Evolutionary conservation across 805 yeast species (phyloP).

Genomic region (Scheffersomyces ergatensis): DNA sequence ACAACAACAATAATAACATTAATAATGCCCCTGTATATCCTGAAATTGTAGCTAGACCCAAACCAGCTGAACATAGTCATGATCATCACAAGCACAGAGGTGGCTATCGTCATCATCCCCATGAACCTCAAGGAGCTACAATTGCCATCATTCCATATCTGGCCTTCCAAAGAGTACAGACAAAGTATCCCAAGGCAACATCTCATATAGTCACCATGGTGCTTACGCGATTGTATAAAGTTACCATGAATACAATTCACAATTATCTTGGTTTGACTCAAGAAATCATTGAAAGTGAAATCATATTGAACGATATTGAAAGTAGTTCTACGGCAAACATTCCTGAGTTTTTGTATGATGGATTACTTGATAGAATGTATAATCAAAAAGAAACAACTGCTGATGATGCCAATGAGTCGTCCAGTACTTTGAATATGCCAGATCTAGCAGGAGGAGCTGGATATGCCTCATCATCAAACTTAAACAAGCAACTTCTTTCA

Average conservation of each 20-base stretch:
- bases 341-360: conserved; percentile 65
- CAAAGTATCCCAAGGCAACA: conserved; percentile 81
- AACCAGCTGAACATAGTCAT: conserved; percentile 8
- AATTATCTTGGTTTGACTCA: conserved; percentile 79
- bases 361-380: conserved; percentile 40
- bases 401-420: neutral
- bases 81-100: neutral
- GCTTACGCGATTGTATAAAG: conserved; percentile 79
- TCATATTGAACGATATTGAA: conserved; percentile 52
- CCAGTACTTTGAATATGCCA: neutral
- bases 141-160: conserved; percentile 88
- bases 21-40: conserved; percentile 15
- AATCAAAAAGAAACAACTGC: neutral
- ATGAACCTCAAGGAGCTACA: conserved; percentile 34
- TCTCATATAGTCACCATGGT: conserved; percentile 95
- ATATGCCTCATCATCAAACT: neutral
- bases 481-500: conserved; percentile 4
- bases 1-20: no score
- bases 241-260: conserved; percentile 88
- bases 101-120: conserved; percentile 1
- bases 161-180: conserved; percentile 70
- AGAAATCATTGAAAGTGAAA: conserved; percentile 78
- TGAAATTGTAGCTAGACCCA: conserved; percentile 70
- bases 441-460: neutral
- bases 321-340: conserved; percentile 24